Base-by-base conservation (phyloP, 768 basidiomycete genomes). In the Lentinula detonsa region DNA sequence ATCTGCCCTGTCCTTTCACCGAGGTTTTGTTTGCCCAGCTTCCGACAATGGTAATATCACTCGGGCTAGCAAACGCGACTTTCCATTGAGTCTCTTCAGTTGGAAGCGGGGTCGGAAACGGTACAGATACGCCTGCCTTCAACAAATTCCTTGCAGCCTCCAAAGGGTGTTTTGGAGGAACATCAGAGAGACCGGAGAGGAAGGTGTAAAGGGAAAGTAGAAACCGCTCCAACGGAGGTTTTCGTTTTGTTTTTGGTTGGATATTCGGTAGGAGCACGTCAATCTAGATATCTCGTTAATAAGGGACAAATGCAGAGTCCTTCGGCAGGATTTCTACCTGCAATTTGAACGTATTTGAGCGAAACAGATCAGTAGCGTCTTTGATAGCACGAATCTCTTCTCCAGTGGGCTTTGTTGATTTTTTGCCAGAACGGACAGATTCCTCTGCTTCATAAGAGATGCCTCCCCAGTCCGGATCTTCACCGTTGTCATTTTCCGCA, bases 11-110 rank as follows among this genome's bases (percentile, higher is more conserved):
- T 46, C 80, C 81, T 68, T 90, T 92, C 48, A 93, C 88, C 57
- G 82, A 78, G 9, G 88, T 77, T 66, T 87, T 85, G 62, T 91
- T 89, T 0, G 86, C 83, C 93, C 94, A 98, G 65, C 91, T 93
- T 11, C 95, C 95, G 1, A 87, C 86, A 3, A 98, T 73, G 5
- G 84, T 77, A 18, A 96, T 83, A 61, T 93, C 90, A 28, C 75
- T 78, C 1, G 95, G 95, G 48, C 78, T 81, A 64, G 90, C 85
- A 67, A 90, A 97, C 0, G 85, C 80, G 21, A 97, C 86, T 55
- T 86, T 93, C 94, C 94, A 97, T 60, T 95, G 93, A 0, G 87
- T 85, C 39, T 91, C 90, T 69, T 88, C 83, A 0, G 85, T 79
- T 0, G 91, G 92, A 23, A 83, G 74, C 0, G 93, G 93, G 0